phyloP scores from a whole-genome alignment of 306 rosid species.

The Trifolium fragiferum region DNA sequence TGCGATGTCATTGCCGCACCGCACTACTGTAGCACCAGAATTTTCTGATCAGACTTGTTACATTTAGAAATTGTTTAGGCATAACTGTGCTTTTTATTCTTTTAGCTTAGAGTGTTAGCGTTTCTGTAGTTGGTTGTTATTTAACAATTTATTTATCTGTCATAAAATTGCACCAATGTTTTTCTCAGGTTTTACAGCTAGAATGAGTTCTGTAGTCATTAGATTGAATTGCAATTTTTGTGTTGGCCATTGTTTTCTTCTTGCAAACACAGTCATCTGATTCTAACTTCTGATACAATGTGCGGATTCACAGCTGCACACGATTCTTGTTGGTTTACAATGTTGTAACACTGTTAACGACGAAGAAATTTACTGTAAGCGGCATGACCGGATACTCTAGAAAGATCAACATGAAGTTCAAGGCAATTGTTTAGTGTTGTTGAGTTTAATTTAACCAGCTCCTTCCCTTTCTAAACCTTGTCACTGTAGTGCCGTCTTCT shows the following conservation, averaged over 20 bases:
- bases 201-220: neutral
- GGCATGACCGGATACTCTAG: too few relatives aligned
- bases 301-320: neutral
- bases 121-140: slow-evolving; percentile 37
- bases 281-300: neutral
- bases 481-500: neutral
- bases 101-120: slow-evolving; percentile 10
- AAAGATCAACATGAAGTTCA: too few relatives aligned
- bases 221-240: neutral
- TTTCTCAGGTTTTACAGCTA: neutral
- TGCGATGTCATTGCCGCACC: slow-evolving; percentile 43
- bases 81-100: slow-evolving; percentile 38
- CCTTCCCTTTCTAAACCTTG: neutral
- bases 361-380: too few relatives aligned
- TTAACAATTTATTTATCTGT: slow-evolving; percentile 26
- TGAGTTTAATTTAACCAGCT: too few relatives aligned
- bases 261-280: neutral
- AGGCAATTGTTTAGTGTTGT: too few relatives aligned
- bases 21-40: slow-evolving; percentile 43
- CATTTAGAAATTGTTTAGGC: slow-evolving; percentile 47
- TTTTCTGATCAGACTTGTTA: slow-evolving; percentile 44
- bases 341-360: too few relatives aligned
- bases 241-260: neutral
- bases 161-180: slow-evolving; percentile 21
- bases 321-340: neutral